phyloP scores from a whole-genome alignment of 129 eudicot genomes.

The Escallonia rubra region DNA sequence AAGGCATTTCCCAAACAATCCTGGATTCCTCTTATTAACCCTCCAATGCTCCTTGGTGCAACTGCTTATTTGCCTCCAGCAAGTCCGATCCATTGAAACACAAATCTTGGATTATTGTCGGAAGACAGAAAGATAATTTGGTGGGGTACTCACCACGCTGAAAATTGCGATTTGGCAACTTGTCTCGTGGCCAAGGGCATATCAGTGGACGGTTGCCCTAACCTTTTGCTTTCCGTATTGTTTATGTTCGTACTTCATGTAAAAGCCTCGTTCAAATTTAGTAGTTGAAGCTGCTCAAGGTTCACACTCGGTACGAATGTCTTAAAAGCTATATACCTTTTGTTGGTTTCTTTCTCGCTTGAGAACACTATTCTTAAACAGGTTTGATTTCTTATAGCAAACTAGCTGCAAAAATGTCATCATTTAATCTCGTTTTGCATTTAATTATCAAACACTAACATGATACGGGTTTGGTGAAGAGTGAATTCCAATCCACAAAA shows the following conservation, averaged over 20 bases:
- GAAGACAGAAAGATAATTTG: constrained; percentile 34
- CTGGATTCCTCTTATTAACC: constrained; percentile 72
- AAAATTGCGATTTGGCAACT: constrained; percentile 55
- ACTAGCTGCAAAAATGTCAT: no score
- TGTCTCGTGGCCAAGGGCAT: constrained; percentile 79
- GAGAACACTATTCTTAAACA: no score
- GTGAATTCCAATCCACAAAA: no score
- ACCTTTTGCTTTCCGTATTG: constrained; percentile 17
- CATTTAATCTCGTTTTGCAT: no score
- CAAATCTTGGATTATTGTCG: constrained; percentile 62
- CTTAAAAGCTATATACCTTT: no score
- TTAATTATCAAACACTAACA: no score
- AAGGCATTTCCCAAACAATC: constrained; percentile 44
- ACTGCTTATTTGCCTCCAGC: constrained; percentile 88
- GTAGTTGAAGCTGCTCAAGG: background rate
- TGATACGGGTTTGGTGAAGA: no score
- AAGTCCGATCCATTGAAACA: constrained; percentile 52
- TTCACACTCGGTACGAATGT: background rate
- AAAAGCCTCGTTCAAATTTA: no score
- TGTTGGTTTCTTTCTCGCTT: no score
- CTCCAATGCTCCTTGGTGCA: constrained; percentile 77
- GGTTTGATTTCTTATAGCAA: no score
- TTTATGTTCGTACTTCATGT: no score
- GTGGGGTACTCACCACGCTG: constrained; percentile 65
- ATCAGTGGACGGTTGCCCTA: constrained; percentile 51